These are phyloP conservation scores for Gamarada debralockiae DNA, from an alignment of 495 filamentous ascomycete species.

Conservation along the genomic window DNA sequence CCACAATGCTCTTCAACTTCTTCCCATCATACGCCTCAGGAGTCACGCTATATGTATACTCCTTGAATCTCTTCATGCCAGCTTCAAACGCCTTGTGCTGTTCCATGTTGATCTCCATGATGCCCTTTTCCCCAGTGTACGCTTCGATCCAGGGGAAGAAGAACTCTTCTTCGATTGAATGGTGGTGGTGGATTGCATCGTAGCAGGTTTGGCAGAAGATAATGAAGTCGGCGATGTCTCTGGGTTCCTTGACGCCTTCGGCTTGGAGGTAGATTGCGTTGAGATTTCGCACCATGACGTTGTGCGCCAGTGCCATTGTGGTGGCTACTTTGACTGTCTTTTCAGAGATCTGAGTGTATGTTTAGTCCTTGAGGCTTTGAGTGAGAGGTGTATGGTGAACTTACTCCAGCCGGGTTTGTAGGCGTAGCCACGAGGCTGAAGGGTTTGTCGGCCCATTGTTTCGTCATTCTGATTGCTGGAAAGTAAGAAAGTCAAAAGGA, in stretches of 20 bases:
- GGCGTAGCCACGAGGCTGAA: conserved; percentile 4
- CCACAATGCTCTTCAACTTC: conserved; percentile 31
- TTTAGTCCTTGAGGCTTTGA: conserved; percentile 30
- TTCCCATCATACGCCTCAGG: conserved; percentile 24
- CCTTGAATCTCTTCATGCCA: conserved; percentile 32
- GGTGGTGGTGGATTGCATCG: conserved; percentile 36
- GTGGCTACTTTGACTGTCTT: conserved; percentile 25
- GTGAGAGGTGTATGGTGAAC: neutral
- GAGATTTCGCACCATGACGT: conserved; percentile 42
- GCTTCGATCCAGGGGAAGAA: conserved; percentile 42
- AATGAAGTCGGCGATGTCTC: conserved; percentile 9
- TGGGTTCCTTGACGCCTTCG: conserved; percentile 22
- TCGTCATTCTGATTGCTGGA: conserved; percentile 1
- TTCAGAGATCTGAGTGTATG: conserved; percentile 30
- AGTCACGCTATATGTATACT: conserved; percentile 23
- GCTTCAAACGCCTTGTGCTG: conserved; percentile 43
- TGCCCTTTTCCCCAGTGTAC: conserved; percentile 30
- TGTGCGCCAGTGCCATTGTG: conserved; percentile 42
- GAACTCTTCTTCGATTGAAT: conserved; percentile 36
- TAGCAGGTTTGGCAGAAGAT: conserved; percentile 22
- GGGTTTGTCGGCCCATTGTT: conserved; percentile 10
- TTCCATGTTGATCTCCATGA: conserved; percentile 41
- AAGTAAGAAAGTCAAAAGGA: too few relatives aligned
- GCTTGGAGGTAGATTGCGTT: conserved; percentile 50
- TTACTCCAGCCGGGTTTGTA: neutral